phyloP scores from a whole-genome alignment of 257 asterid genomes.

The Sherardia arvensis region DNA sequence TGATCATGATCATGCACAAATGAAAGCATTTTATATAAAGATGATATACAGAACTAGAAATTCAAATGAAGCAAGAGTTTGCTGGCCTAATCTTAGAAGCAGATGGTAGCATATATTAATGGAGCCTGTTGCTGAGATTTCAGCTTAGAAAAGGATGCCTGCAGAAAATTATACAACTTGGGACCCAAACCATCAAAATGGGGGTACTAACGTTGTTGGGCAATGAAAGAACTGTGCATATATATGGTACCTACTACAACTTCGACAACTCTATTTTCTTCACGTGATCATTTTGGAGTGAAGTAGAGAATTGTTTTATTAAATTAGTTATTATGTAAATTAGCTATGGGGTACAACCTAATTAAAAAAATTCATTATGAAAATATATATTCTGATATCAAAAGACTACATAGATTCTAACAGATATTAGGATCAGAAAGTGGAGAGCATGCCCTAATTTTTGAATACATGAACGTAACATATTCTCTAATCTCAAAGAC shows the following conservation, averaged over 20 bases:
- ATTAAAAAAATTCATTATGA: too few relatives aligned
- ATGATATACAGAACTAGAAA: too few relatives aligned
- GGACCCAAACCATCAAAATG: background rate
- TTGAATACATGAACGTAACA: too few relatives aligned
- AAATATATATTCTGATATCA: too few relatives aligned
- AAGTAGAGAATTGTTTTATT: too few relatives aligned
- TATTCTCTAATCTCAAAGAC: too few relatives aligned
- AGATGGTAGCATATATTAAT: background rate
- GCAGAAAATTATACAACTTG: background rate
- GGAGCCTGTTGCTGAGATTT: background rate
- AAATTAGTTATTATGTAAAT: too few relatives aligned
- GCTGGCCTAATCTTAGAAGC: background rate
- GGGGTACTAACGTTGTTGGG: background rate
- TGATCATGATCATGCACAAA: background rate
- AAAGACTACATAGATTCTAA: too few relatives aligned
- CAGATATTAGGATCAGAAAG: too few relatives aligned
- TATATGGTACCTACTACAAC: background rate
- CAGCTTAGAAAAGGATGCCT: background rate
- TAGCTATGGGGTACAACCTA: too few relatives aligned
- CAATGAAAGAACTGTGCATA: background rate
- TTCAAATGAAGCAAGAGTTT: background rate
- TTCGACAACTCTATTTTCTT: background rate
- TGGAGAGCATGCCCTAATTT: too few relatives aligned
- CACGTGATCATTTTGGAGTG: background rate
- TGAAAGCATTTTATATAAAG: constrained; percentile 6